Conservation (phyloP, 83 land plant genomes). For the Picea mariana region DNA sequence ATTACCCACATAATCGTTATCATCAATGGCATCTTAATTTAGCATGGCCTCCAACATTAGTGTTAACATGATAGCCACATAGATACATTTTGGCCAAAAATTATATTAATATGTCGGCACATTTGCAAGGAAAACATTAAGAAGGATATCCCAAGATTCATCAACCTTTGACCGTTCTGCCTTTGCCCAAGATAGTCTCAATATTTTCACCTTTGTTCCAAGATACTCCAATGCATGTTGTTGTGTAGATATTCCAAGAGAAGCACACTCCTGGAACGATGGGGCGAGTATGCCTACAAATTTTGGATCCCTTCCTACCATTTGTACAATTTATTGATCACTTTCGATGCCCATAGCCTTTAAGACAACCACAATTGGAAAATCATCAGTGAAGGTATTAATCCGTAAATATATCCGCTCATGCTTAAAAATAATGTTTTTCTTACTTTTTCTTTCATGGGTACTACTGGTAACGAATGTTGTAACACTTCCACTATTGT, state of each 20-base stretch:
- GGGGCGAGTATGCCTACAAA: too few species aligned
- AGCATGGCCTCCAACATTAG: constrained; percentile 95
- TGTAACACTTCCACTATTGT: constrained; percentile 85
- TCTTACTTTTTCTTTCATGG: too few species aligned
- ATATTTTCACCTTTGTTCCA: constrained; percentile 57
- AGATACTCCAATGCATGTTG: constrained; percentile 87
- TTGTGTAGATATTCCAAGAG: constrained; percentile 52
- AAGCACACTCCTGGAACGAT: constrained; percentile 90
- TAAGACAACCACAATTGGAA: too few species aligned
- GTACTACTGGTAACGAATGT: too few species aligned
- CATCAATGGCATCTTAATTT: constrained; percentile 86
- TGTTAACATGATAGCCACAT: constrained; percentile 91
- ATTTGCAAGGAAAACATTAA: constrained; percentile 83
- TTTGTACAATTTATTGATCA: too few species aligned
- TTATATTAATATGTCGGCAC: constrained; percentile 69
- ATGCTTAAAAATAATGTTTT: too few species aligned
- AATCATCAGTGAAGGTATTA: too few species aligned
- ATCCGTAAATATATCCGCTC: too few species aligned
- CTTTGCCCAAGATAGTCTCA: constrained; percentile 15
- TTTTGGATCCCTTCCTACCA: too few species aligned
- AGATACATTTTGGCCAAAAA: constrained; percentile 89
- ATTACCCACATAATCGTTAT: too few species aligned
- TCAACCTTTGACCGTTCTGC: constrained; percentile 28
- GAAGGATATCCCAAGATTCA: constrained; percentile 67
- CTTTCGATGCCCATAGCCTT: too few species aligned